Evolutionary conservation across 176 grass and related monocot species (phyloP).

Genomic region (Juncus effusus): DNA sequence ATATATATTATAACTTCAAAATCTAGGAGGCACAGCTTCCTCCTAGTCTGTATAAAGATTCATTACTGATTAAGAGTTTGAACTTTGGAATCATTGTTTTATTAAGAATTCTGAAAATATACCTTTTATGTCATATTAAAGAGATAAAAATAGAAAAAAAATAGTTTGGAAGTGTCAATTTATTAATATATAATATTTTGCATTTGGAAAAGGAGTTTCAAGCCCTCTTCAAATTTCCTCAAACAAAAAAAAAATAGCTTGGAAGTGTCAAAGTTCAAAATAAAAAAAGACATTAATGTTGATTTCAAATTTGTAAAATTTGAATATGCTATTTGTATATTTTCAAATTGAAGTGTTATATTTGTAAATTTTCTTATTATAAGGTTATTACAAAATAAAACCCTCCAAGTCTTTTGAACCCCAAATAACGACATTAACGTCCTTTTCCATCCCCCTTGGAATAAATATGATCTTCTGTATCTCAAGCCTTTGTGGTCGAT

Average conservation of each 20-base stretch:
- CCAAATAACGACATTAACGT: conserved; percentile 25
- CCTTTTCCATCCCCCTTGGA: conserved; percentile 20
- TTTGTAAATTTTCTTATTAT: background rate
- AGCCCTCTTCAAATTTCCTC: background rate
- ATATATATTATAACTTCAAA: too few species aligned
- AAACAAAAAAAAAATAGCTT: background rate
- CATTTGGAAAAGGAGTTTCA: background rate
- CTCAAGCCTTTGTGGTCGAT: background rate
- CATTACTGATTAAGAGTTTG: too few species aligned
- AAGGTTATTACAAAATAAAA: background rate
- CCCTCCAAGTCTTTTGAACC: background rate
- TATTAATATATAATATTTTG: too few species aligned
- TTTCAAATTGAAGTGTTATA: background rate
- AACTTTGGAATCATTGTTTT: too few species aligned
- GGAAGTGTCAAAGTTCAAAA: background rate
- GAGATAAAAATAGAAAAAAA: too few species aligned
- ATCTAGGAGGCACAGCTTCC: too few species aligned
- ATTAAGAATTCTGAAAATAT: too few species aligned
- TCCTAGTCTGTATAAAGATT: too few species aligned
- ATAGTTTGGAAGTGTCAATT: too few species aligned
- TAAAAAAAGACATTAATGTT: background rate
- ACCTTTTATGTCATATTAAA: too few species aligned
- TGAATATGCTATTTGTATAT: background rate
- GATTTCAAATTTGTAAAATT: background rate
- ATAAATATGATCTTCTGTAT: background rate